Percentiles rank a stretch among this genome's conserved stretches.
phyloP scores from a whole-genome alignment of 345 rosid genomes.

The Sisymbrium irio region DNA sequence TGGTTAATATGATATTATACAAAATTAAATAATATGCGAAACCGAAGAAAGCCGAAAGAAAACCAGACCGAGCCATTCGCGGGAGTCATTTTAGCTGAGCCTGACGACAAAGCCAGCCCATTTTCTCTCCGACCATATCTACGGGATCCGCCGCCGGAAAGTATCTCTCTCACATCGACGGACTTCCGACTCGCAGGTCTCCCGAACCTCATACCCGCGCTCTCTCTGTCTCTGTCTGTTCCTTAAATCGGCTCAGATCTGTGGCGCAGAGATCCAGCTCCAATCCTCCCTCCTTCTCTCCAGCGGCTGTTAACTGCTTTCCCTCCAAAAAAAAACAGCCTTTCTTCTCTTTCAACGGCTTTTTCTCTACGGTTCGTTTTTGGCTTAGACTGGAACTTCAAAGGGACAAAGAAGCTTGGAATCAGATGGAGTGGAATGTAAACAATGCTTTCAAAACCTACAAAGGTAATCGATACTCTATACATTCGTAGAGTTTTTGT shows the following conservation, averaged over 20 bases:
- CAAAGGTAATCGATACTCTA: slow-evolving; percentile 54
- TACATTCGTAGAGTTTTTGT: background rate
- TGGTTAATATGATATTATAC: too few relatives aligned
- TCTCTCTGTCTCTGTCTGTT: slow-evolving; percentile 3
- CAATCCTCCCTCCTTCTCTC: slow-evolving; percentile 18
- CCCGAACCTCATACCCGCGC: slow-evolving; percentile 21
- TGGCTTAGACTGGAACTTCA: slow-evolving; percentile 25
- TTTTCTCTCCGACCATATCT: background rate
- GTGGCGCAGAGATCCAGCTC: slow-evolving; percentile 51
- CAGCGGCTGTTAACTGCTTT: slow-evolving; percentile 14
- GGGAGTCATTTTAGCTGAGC: slow-evolving; percentile 38
- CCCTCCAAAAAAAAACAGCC: slow-evolving; percentile 40
- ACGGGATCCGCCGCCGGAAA: slow-evolving; percentile 16
- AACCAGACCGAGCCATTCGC: slow-evolving; percentile 38
- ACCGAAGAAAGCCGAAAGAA: slow-evolving; percentile 25
- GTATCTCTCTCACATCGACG: background rate
- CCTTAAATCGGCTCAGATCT: slow-evolving; percentile 62
- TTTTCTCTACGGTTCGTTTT: background rate
- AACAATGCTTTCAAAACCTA: slow-evolving; percentile 70
- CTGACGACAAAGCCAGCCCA: slow-evolving; percentile 31
- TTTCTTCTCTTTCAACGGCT: slow-evolving; percentile 28
- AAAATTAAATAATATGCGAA: too few relatives aligned
- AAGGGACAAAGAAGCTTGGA: slow-evolving; percentile 36
- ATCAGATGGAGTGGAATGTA: slow-evolving; percentile 79
- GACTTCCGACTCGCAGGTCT: slow-evolving; percentile 29